phyloP scores from a whole-genome alignment of 352 stramenopile genomes.

The Globisporangium radiosum region DNA sequence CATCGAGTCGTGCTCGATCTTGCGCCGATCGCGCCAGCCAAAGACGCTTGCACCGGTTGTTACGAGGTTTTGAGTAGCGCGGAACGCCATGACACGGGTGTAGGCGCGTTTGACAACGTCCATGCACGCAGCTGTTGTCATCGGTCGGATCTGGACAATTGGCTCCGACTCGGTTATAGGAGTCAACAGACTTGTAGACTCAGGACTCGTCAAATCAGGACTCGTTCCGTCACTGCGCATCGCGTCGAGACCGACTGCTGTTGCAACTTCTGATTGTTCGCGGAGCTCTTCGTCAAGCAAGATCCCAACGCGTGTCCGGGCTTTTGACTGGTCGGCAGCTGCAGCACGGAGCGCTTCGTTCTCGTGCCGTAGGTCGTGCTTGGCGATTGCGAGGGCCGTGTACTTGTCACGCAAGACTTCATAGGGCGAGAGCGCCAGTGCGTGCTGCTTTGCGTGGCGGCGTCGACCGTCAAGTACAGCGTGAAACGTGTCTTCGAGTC shows the following conservation, averaged over 20 bases:
- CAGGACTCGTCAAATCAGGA: background rate
- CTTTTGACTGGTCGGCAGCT: slow-evolving; percentile 56
- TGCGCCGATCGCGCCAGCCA: slow-evolving; percentile 51
- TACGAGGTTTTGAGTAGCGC: slow-evolving; percentile 28
- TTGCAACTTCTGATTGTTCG: slow-evolving; percentile 16
- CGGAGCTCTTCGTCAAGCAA: slow-evolving; percentile 45
- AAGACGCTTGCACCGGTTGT: slow-evolving; percentile 50
- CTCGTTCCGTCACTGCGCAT: background rate
- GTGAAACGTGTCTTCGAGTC: slow-evolving; percentile 44
- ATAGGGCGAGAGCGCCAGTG: slow-evolving; percentile 12
- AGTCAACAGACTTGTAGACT: background rate
- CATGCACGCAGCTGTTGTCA: slow-evolving; percentile 42
- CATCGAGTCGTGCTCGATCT: slow-evolving; percentile 40
- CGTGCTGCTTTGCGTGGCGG: slow-evolving; percentile 9
- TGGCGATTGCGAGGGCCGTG: slow-evolving; percentile 40
- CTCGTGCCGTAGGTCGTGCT: slow-evolving; percentile 48
- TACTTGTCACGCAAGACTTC: slow-evolving; percentile 42
- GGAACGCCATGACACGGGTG: slow-evolving; percentile 34
- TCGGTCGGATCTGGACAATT: slow-evolving; percentile 20
- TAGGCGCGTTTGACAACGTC: slow-evolving; percentile 38
- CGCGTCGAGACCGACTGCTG: background rate
- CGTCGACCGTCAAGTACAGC: slow-evolving; percentile 21
- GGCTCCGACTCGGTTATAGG: background rate
- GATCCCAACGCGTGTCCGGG: slow-evolving; percentile 44
- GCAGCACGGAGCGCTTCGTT: slow-evolving; percentile 43